A percentile compares a stretch with the other conserved stretches of the same genome.
These are phyloP conservation scores for Leishmania martiniquensis DNA, from an alignment of 208 protist species.

Conservation along the genomic window DNA sequence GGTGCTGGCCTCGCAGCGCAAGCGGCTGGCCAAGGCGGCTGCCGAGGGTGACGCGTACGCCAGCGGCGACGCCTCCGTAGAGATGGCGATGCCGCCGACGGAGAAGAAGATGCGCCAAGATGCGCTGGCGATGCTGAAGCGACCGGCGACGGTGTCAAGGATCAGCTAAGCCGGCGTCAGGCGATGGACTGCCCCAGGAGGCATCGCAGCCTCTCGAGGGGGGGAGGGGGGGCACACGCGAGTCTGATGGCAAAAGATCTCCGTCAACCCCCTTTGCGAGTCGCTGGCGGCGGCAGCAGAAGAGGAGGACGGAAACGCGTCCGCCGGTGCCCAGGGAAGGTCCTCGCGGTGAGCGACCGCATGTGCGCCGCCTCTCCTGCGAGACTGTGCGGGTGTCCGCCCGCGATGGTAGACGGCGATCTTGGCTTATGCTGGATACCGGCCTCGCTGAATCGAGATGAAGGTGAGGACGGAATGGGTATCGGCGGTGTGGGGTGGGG, in stretches of 20 bases:
- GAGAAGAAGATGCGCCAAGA: constrained; percentile 47
- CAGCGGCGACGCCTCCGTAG: constrained; percentile 10
- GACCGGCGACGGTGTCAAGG: constrained; percentile 63
- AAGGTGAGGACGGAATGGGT: not conserved
- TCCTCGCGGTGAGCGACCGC: not conserved
- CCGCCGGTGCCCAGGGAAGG: not conserved
- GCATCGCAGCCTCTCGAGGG: not conserved
- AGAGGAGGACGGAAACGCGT: not conserved
- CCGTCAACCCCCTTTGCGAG: not conserved
- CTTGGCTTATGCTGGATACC: not conserved
- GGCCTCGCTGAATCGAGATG: not conserved
- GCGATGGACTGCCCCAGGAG: too few relatives aligned
- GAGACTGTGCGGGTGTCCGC: not conserved
- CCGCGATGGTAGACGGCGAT: not conserved
- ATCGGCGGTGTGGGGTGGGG: too few relatives aligned
- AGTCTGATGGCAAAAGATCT: not conserved
- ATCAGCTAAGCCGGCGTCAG: constrained; percentile 3
- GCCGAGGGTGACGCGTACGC: constrained; percentile 5
- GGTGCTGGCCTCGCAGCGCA: constrained; percentile 74
- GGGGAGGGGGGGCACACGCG: not conserved
- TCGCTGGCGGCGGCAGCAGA: not conserved
- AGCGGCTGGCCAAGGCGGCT: constrained; percentile 35
- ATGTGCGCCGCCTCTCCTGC: not conserved
- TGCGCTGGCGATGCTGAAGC: constrained; percentile 84
- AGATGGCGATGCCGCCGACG: constrained; percentile 6